Conservation (phyloP, 306 rosid species). For the Prunus padus region DNA sequence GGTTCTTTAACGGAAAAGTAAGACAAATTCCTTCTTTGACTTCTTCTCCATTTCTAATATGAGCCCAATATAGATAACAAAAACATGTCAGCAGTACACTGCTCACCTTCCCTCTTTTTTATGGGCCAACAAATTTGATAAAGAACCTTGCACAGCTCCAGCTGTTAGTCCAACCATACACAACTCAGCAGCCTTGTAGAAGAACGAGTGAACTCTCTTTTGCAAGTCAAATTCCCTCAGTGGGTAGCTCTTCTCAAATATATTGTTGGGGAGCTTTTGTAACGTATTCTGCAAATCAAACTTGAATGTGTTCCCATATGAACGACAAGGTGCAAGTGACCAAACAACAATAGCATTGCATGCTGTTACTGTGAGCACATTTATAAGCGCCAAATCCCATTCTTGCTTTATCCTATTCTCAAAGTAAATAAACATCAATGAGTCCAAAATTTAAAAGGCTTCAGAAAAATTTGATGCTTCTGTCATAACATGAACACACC, state of each 20-base stretch:
- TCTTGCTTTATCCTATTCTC: conserved; percentile 85
- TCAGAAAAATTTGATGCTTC: conserved; percentile 15
- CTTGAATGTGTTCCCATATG: conserved; percentile 90
- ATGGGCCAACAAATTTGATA: conserved; percentile 62
- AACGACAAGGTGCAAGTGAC: conserved; percentile 99
- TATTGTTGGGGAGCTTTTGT: conserved; percentile 97
- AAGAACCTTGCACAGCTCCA: conserved; percentile 87
- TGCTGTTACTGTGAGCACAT: conserved; percentile 88
- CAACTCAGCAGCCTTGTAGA: conserved; percentile 97
- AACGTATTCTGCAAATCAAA: conserved; percentile 93
- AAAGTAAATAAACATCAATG: conserved; percentile 21
- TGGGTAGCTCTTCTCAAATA: conserved; percentile 93
- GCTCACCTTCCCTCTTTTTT: conserved; percentile 85
- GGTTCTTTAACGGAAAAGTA: neutral
- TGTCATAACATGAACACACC: conserved; percentile 40
- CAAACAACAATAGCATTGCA: conserved; percentile 97
- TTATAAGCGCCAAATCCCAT: conserved; percentile 95
- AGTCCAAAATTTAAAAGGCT: conserved; percentile 20
- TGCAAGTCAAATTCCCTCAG: conserved; percentile 89
- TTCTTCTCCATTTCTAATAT: neutral
- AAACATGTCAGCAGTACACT: neutral
- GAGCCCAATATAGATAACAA: neutral
- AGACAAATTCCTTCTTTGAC: neutral
- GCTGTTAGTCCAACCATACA: conserved; percentile 92
- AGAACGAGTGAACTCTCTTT: conserved; percentile 84